These are phyloP conservation scores for Penicillium sp. DNA, from an alignment of 2,329 filamentous ascomycete species.

Conservation along the genomic window DNA sequence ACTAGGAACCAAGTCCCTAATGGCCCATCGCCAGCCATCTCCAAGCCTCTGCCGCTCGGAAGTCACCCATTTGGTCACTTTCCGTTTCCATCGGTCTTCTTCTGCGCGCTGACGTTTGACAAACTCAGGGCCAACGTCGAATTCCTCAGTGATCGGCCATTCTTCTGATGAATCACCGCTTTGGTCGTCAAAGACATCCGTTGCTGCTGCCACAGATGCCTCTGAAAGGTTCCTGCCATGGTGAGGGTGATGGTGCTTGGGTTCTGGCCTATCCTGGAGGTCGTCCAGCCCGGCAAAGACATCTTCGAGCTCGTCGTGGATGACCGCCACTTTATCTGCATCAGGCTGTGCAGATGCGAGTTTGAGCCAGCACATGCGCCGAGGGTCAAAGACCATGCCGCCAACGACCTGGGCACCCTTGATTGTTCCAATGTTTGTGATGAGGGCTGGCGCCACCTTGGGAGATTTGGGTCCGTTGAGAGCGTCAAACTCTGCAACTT, in stretches of 20 bases:
- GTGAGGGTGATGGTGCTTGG: constrained; percentile 13
- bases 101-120: constrained; percentile 84
- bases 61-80: constrained; percentile 80
- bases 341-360: constrained; percentile 49
- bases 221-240: constrained; percentile 15
- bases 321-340: constrained; percentile 39
- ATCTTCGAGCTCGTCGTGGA: constrained; percentile 86
- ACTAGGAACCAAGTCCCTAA: constrained; percentile 43
- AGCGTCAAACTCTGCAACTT: constrained; percentile 71
- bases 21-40: constrained; percentile 73
- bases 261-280: constrained; percentile 62
- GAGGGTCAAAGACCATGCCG: constrained; percentile 98
- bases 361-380: constrained; percentile 97
- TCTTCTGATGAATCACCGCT: constrained; percentile 57
- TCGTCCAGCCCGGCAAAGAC: constrained; percentile 95
- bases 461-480: constrained; percentile 42
- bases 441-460: constrained; percentile 62
- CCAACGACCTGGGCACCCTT: constrained; percentile 90
- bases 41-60: constrained; percentile 46
- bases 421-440: constrained; percentile 79
- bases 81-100: constrained; percentile 84
- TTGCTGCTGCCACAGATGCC: constrained; percentile 23
- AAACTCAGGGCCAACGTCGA: constrained; percentile 94
- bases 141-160: constrained; percentile 90
- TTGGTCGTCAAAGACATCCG: constrained; percentile 33